A percentile compares a stretch with the other conserved stretches of the same genome.
phyloP scores from a whole-genome alignment of 768 basidiomycete species.

The Pisolithus orientalis region DNA sequence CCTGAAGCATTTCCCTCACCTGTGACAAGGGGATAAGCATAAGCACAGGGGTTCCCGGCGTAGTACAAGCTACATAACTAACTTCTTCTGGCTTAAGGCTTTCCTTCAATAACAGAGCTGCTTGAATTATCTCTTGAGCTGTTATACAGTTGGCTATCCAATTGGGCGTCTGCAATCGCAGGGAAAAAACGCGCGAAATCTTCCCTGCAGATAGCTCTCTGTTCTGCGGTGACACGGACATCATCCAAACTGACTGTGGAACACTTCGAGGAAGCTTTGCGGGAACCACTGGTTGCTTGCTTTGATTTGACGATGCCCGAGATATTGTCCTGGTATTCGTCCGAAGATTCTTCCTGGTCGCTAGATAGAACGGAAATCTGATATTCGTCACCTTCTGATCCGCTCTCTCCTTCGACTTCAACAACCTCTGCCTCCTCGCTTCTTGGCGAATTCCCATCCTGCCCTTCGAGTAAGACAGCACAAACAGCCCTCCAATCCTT shows the following conservation, averaged over 20 bases:
- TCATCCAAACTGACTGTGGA: neutral
- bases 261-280: slow-evolving; percentile 1
- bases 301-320: slow-evolving; percentile 3
- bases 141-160: slow-evolving; percentile 50
- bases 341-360: slow-evolving; percentile 21
- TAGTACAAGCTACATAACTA: slow-evolving; percentile 9
- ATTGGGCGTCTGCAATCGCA: slow-evolving; percentile 35
- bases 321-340: slow-evolving; percentile 23
- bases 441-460: slow-evolving; percentile 18
- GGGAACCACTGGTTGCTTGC: slow-evolving; percentile 4
- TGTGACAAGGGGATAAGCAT: slow-evolving; percentile 4
- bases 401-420: slow-evolving; percentile 19
- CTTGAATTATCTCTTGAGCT: slow-evolving; percentile 60
- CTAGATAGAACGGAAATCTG: slow-evolving; percentile 17
- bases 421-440: slow-evolving; percentile 10
- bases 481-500: slow-evolving; percentile 82
- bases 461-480: slow-evolving; percentile 56
- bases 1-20: slow-evolving; percentile 78
- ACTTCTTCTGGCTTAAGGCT: slow-evolving; percentile 74
- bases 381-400: slow-evolving; percentile 26
- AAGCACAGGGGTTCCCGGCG: neutral
- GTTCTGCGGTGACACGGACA: slow-evolving; percentile 41
- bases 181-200: slow-evolving; percentile 77
- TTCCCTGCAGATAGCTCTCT: slow-evolving; percentile 46
- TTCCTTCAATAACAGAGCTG: slow-evolving; percentile 60